phyloP scores from a whole-genome alignment of 1,284 basidiomycete genomes.

The Kwoniella shivajii region DNA sequence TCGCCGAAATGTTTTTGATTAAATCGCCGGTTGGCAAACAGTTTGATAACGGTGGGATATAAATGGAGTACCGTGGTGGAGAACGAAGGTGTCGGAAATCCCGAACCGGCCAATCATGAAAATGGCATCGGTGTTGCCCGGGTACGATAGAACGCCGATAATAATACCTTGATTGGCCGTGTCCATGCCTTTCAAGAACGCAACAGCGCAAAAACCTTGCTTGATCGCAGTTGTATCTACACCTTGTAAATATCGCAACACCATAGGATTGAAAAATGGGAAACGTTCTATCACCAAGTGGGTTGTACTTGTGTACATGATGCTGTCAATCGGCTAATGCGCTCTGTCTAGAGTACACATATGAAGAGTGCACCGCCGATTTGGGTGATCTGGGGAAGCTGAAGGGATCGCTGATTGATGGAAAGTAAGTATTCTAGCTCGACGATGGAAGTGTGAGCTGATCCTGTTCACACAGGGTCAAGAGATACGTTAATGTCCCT shows the following conservation, averaged over 20 bases:
- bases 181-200: no score
- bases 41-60: no score
- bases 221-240: no score
- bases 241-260: no score
- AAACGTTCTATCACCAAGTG: slow-evolving; percentile 14
- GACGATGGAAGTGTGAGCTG: neutral
- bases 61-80: no score
- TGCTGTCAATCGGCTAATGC: neutral
- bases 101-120: no score
- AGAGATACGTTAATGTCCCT: slow-evolving; percentile 13
- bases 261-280: slow-evolving; percentile 8
- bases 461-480: slow-evolving; percentile 1
- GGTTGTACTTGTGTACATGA: neutral
- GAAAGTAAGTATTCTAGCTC: neutral
- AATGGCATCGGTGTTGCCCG: no score
- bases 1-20: neutral
- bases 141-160: no score
- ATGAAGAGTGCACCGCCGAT: slow-evolving; percentile 9
- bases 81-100: no score
- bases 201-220: no score
- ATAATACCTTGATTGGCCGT: no score
- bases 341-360: slow-evolving; percentile 3
- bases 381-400: slow-evolving; percentile 9
- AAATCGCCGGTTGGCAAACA: neutral
- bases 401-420: slow-evolving; percentile 9